These are phyloP conservation scores for Cyphellophora europaea DNA, from an alignment of 2,329 filamentous ascomycete species.

Conservation along the genomic window DNA sequence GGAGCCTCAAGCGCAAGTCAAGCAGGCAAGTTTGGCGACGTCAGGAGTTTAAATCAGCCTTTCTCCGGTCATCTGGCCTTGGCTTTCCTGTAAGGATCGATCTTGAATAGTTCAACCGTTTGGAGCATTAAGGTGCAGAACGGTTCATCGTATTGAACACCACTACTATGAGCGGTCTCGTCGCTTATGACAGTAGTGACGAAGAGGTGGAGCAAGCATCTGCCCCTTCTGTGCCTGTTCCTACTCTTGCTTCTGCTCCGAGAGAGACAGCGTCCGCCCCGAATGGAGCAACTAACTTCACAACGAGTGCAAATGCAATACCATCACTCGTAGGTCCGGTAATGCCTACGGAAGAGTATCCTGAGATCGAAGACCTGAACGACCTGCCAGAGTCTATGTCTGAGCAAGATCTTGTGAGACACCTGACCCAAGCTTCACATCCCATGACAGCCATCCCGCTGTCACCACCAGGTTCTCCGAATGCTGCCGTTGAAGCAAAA, in stretches of 20 bases:
- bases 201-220: conserved; percentile 24
- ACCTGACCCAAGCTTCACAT: conserved; percentile 44
- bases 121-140: too few species aligned
- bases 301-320: background rate
- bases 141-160: too few species aligned
- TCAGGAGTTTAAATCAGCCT: too few species aligned
- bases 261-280: background rate
- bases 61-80: too few species aligned
- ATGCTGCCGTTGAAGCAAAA: conserved; percentile 41
- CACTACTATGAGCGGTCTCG: conserved; percentile 25
- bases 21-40: too few species aligned
- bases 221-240: background rate
- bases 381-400: conserved; percentile 9
- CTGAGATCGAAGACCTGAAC: conserved; percentile 4
- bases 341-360: conserved; percentile 9
- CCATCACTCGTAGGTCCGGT: conserved; percentile 14
- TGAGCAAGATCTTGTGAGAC: conserved; percentile 37
- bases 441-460: conserved; percentile 35
- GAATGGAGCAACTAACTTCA: background rate
- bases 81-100: too few species aligned
- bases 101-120: too few species aligned
- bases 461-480: conserved; percentile 36
- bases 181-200: conserved; percentile 35
- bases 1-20: too few species aligned
- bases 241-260: background rate